phyloP scores from a whole-genome alignment of 495 filamentous ascomycete genomes.

The Parmelia sp. region DNA sequence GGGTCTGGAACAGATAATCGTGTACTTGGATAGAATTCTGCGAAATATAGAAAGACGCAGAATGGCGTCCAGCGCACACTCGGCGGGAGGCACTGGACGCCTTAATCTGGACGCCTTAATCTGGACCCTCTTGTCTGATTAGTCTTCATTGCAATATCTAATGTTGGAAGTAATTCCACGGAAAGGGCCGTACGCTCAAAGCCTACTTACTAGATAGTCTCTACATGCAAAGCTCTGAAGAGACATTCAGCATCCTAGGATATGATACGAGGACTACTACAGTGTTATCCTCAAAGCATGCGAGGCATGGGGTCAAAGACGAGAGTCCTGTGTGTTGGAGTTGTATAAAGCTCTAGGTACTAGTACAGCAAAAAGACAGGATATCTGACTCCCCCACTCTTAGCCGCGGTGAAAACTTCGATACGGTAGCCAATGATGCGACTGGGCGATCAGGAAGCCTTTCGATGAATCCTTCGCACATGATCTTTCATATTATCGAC shows the following conservation, averaged over 20 bases:
- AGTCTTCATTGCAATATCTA: not conserved
- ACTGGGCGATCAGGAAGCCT: slow-evolving; percentile 2
- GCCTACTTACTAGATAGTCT: not conserved
- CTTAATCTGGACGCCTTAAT: not conserved
- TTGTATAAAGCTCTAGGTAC: not conserved
- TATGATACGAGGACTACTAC: not conserved
- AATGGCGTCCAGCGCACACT: not conserved
- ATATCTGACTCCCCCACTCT: not conserved
- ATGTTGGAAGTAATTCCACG: not conserved
- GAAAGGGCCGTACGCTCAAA: not conserved
- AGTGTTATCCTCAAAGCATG: not conserved
- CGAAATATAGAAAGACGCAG: not conserved
- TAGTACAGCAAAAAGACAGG: not conserved
- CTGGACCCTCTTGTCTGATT: not conserved
- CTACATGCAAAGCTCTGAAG: not conserved
- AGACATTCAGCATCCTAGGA: not conserved
- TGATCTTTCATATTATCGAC: slow-evolving; percentile 62
- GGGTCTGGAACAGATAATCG: not conserved
- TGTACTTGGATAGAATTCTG: not conserved
- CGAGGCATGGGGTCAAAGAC: not conserved
- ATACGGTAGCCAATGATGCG: not conserved
- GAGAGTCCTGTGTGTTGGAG: not conserved
- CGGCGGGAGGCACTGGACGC: not conserved
- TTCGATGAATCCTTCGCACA: slow-evolving; percentile 43
- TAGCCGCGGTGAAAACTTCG: not conserved